Percentiles rank a stretch among this genome's conserved stretches.
phyloP scores from a whole-genome alignment of 2,329 filamentous ascomycete genomes.

The Paraphoma chrysanthemicola region DNA sequence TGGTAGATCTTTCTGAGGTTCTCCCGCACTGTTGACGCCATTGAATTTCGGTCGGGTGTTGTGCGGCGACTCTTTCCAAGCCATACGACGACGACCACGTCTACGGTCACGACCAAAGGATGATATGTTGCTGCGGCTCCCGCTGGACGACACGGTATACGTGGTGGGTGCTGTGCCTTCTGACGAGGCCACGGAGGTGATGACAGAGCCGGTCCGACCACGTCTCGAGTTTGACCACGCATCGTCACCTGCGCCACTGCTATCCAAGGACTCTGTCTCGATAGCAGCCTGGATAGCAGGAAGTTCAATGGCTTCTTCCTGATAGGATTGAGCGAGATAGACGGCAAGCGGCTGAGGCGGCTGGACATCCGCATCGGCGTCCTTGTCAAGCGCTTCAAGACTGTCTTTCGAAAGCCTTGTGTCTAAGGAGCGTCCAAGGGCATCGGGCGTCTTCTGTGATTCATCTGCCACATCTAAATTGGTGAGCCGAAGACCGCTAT shows the following conservation, averaged over 20 bases:
- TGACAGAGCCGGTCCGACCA: constrained; percentile 33
- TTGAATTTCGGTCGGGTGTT: constrained; percentile 34
- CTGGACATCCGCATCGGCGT: constrained; percentile 21
- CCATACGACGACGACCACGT: constrained; percentile 43
- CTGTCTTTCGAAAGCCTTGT: constrained; percentile 39
- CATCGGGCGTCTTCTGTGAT: constrained; percentile 5
- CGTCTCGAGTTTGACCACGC: constrained; percentile 31
- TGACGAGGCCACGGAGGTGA: constrained; percentile 41
- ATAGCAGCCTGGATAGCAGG: constrained; percentile 41
- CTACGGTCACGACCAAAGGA: constrained; percentile 44
- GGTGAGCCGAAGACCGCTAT: constrained; percentile 7
- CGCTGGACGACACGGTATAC: constrained; percentile 40
- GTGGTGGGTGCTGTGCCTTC: constrained; percentile 41
- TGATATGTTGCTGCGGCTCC: constrained; percentile 42
- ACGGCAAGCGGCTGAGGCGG: constrained; percentile 41
- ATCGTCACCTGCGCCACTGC: constrained; percentile 29
- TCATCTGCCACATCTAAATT: constrained; percentile 11
- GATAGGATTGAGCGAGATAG: constrained; percentile 45
- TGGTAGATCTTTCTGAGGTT: constrained; percentile 38
- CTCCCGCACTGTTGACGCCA: constrained; percentile 38
- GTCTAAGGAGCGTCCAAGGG: constrained; percentile 15
- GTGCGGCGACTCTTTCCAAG: constrained; percentile 42
- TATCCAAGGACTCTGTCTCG: constrained; percentile 27
- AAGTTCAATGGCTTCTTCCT: constrained; percentile 38
- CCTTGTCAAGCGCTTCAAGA: constrained; percentile 36